These are phyloP conservation scores for Aspergillus fijiensis DNA, from an alignment of 2,329 filamentous ascomycete species.

Conservation along the genomic window DNA sequence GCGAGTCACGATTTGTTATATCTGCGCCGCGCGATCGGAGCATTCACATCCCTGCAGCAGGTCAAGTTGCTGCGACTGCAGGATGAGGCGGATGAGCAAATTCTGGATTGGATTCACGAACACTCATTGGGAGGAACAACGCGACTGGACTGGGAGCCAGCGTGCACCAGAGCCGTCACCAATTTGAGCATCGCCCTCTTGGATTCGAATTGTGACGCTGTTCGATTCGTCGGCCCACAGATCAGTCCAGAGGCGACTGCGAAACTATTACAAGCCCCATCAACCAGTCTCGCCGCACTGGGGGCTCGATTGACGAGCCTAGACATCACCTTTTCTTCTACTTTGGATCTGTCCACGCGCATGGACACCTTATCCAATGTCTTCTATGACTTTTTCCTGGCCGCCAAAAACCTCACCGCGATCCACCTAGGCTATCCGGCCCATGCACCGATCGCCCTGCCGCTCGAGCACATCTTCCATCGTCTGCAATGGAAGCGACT, in stretches of 20 bases:
- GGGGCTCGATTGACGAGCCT: conserved; percentile 61
- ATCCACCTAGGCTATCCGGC: conserved; percentile 65
- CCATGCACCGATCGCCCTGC: conserved; percentile 55
- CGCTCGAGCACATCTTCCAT: conserved; percentile 63
- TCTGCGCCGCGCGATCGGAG: conserved; percentile 55
- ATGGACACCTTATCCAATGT: conserved; percentile 58
- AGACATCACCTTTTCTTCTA: conserved; percentile 63
- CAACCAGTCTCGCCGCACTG: conserved; percentile 50
- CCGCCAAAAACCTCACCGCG: conserved; percentile 60
- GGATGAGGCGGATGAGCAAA: conserved; percentile 57
- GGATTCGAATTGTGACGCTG: conserved; percentile 56
- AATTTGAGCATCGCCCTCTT: conserved; percentile 60
- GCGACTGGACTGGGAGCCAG: conserved; percentile 60
- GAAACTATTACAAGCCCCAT: conserved; percentile 49
- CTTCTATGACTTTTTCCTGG: conserved; percentile 58
- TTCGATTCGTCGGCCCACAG: conserved; percentile 62
- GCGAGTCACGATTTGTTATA: conserved; percentile 53
- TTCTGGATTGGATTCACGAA: conserved; percentile 53
- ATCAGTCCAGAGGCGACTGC: conserved; percentile 61
- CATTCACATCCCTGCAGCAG: conserved; percentile 62
- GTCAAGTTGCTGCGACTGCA: conserved; percentile 64
- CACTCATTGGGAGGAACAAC: conserved; percentile 49
- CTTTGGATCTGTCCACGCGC: conserved; percentile 55
- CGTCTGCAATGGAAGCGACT: conserved; percentile 61
- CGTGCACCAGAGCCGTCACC: conserved; percentile 61